Conservation (phyloP, 441 rosid genomes). For the Francoa sonchifolia region DNA sequence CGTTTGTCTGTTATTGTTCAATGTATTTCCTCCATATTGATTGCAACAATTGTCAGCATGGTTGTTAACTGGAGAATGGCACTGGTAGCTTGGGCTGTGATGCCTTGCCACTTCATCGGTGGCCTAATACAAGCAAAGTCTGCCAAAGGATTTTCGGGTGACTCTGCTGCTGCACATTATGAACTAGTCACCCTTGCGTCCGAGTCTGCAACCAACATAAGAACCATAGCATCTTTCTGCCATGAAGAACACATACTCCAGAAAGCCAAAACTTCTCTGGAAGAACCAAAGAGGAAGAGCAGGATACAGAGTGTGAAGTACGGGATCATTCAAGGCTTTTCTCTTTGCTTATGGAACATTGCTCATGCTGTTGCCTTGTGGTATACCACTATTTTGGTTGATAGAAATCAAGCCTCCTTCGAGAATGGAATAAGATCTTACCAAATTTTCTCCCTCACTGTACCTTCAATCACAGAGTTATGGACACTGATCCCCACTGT, state of each 20-base stretch:
- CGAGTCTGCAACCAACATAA: slow-evolving; percentile 43
- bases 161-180: slow-evolving; percentile 38
- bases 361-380: slow-evolving; percentile 69
- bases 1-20: slow-evolving; percentile 62
- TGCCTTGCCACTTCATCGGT: slow-evolving; percentile 78
- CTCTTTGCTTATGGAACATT: slow-evolving; percentile 61
- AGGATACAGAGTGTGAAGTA: slow-evolving; percentile 37
- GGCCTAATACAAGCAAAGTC: slow-evolving; percentile 60
- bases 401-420: slow-evolving; percentile 30
- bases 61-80: slow-evolving; percentile 50
- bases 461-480: slow-evolving; percentile 62
- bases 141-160: slow-evolving; percentile 53
- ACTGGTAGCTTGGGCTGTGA: slow-evolving; percentile 74
- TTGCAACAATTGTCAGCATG: slow-evolving; percentile 51
- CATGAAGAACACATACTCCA: slow-evolving; percentile 40
- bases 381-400: slow-evolving; percentile 38
- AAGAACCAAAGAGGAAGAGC: slow-evolving; percentile 28
- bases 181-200: slow-evolving; percentile 42
- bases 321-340: slow-evolving; percentile 54
- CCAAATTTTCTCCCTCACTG: slow-evolving; percentile 65
- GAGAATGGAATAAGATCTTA: slow-evolving; percentile 41
- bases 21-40: slow-evolving; percentile 52
- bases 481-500: slow-evolving; percentile 56
- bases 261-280: slow-evolving; percentile 30
- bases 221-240: slow-evolving; percentile 57